Evolutionary conservation across 257 asterid species (phyloP).

Genomic region (Scutellaria galericulata): DNA sequence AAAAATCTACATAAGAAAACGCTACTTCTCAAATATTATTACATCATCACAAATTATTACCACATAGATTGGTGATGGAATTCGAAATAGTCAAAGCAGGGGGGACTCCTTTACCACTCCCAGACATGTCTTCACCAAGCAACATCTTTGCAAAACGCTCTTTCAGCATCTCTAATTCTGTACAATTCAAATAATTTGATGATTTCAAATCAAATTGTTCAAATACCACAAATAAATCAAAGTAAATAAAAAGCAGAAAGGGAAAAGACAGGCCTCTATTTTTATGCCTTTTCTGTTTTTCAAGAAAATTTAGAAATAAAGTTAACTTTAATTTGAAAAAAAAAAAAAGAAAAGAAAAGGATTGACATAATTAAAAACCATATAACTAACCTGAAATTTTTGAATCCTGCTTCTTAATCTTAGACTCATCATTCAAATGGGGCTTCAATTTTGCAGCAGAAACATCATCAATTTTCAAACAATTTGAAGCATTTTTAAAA

Average conservation of each 20-base stretch:
- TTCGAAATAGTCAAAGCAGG: slow-evolving; percentile 93
- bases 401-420: slow-evolving; percentile 50
- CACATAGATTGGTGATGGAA: slow-evolving; percentile 86
- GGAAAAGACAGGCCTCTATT: not conserved
- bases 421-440: slow-evolving; percentile 37
- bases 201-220: slow-evolving; percentile 6
- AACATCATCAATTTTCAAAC: slow-evolving; percentile 41
- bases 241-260: not conserved
- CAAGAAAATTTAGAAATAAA: not conserved
- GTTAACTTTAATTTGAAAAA: not conserved
- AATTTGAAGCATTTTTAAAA: slow-evolving; percentile 46
- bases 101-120: slow-evolving; percentile 91
- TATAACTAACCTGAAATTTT: slow-evolving; percentile 59
- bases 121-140: slow-evolving; percentile 99
- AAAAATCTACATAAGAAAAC: not conserved
- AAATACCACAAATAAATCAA: not conserved
- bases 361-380: slow-evolving; percentile 12
- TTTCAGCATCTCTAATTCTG: slow-evolving; percentile 90
- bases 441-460: slow-evolving; percentile 37
- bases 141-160: slow-evolving; percentile 86
- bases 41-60: slow-evolving; percentile 40
- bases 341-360: not conserved
- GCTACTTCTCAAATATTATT: too few relatives aligned
- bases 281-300: not conserved
- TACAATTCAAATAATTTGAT: slow-evolving; percentile 21